phyloP scores from a whole-genome alignment of 2,329 filamentous ascomycete genomes.

The Calycina herbarum region DNA sequence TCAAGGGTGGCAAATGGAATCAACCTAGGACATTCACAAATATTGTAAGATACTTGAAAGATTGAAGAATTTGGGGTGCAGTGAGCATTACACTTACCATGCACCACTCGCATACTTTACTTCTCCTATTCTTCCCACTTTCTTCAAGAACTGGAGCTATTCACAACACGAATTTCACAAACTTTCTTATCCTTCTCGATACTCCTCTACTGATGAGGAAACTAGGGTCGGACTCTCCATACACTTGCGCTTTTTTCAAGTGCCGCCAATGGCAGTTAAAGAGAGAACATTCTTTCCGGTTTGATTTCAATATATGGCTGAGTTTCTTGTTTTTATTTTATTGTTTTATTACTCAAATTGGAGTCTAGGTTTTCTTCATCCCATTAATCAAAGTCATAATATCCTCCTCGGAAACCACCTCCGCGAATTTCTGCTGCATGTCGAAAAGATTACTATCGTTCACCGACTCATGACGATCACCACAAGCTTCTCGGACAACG shows the following conservation, averaged over 20 bases:
- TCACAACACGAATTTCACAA: background rate
- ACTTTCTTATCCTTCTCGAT: background rate
- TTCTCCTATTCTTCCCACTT: background rate
- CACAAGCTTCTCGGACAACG: constrained; percentile 47
- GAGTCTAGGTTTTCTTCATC: background rate
- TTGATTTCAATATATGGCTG: background rate
- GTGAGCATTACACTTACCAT: no score
- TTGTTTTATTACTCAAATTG: background rate
- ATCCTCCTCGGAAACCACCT: constrained; percentile 42
- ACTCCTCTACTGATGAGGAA: background rate
- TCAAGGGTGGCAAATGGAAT: no score
- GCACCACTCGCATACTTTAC: no score
- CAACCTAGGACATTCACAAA: no score
- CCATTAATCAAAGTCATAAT: constrained; percentile 18
- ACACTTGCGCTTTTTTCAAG: background rate
- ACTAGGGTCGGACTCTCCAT: background rate
- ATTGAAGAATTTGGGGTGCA: no score
- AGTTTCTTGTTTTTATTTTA: background rate
- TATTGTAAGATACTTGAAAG: no score
- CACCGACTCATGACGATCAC: constrained; percentile 45
- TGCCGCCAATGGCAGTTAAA: background rate
- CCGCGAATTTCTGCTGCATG: constrained; percentile 47
- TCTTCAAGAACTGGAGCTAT: background rate
- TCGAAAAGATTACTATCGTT: constrained; percentile 49
- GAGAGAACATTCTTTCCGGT: background rate